Conservation (phyloP, 371 early-diverging fungal species). For the Mycotypha africana region DNA sequence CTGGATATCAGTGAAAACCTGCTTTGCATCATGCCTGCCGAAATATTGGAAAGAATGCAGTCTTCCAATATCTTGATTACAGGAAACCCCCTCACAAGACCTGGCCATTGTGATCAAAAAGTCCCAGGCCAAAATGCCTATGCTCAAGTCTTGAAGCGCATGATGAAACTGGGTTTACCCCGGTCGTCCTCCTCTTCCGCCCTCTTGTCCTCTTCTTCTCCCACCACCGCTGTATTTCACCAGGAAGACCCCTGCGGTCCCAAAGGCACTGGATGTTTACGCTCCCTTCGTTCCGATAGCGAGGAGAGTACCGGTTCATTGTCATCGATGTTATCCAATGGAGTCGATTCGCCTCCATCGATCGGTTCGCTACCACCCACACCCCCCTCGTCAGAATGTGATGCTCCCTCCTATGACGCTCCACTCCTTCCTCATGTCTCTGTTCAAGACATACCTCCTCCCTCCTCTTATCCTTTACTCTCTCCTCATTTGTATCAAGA, state of each 20-base stretch:
- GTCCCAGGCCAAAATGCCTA: constrained; percentile 36
- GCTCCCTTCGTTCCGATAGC: no score
- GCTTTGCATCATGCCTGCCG: constrained; percentile 57
- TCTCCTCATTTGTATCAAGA: constrained; percentile 9
- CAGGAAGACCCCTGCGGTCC: constrained; percentile 30
- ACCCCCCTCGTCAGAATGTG: constrained; percentile 3
- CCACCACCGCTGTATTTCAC: constrained; percentile 3
- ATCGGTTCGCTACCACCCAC: neutral
- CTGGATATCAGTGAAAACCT: constrained; percentile 60
- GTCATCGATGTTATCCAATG: no score
- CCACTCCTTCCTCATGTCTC: neutral
- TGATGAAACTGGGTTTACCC: constrained; percentile 46
- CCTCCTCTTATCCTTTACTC: neutral
- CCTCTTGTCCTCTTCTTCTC: constrained; percentile 6
- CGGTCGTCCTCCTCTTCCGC: constrained; percentile 21
- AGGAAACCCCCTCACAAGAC: constrained; percentile 57
- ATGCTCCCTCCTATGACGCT: constrained; percentile 1
- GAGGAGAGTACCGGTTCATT: no score
- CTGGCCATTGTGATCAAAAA: constrained; percentile 37
- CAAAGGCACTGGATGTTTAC: constrained; percentile 33
- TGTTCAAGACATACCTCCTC: no score
- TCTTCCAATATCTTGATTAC: constrained; percentile 51
- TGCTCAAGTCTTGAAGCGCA: constrained; percentile 39
- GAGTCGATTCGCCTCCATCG: no score
- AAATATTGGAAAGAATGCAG: constrained; percentile 51